phyloP scores from a whole-genome alignment of 2,329 filamentous ascomycete genomes.

The Zymoseptoria crescenta region DNA sequence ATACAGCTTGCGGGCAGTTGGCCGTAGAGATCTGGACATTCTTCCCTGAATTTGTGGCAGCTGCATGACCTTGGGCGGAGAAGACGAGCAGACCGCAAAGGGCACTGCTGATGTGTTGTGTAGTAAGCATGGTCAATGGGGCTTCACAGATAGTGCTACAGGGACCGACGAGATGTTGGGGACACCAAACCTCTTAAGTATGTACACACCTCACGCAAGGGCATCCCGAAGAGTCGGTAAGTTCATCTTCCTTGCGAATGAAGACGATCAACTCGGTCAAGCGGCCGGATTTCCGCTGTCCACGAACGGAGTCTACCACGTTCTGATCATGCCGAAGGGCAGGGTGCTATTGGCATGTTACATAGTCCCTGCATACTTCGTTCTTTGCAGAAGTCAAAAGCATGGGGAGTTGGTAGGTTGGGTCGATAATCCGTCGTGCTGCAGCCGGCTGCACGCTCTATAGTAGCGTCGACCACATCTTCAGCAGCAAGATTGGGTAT shows the following conservation, averaged over 20 bases:
- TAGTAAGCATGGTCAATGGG: neutral
- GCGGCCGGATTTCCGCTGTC: neutral
- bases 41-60: neutral
- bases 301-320: neutral
- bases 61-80: neutral
- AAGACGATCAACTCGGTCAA: no score
- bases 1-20: neutral
- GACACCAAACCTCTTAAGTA: neutral
- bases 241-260: no score
- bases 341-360: neutral
- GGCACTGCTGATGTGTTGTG: neutral
- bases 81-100: neutral
- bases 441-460: neutral
- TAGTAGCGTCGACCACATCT: neutral
- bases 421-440: neutral
- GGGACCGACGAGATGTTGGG: neutral
- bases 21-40: neutral
- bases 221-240: no score
- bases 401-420: neutral
- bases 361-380: neutral
- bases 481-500: neutral
- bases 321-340: neutral
- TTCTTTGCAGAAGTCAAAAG: neutral
- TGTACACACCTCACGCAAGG: neutral
- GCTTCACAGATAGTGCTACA: neutral